Base-by-base conservation (phyloP, 106 monocot genomes). In the Platanthera zijinensis region DNA sequence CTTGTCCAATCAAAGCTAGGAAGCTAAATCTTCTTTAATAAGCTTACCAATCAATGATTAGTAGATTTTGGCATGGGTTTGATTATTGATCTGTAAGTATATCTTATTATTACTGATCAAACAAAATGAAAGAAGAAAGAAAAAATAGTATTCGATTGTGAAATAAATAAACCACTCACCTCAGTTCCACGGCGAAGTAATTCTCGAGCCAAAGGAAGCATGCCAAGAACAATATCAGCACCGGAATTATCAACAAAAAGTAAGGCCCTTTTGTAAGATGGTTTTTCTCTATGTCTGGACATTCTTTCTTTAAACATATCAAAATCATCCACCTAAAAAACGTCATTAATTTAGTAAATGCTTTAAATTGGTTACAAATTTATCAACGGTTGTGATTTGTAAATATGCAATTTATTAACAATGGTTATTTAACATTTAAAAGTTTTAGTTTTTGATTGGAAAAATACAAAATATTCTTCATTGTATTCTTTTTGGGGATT, bases 211-310 rank as follows among this genome's bases (percentile, higher is more conserved):
- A 99, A 84, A 51, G 99, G 99, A 82, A 99, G 91, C 99, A 99
- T 99, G 56, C 99, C 99, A 74, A 99, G 92, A 83, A 94, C 90
- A 62, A 99, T 72, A 88, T 99, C 94, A 81, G 99, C 99, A 78
- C 94, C 94, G 17, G 99, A 92, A 82, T 99, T 99, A 81, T 99
- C 99, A 63, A 99, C 94, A 88, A 99, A 99, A 32, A 99, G 82
- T 70, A 99, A 83, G 73, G 99, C 99, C 83, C 94, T 89, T 84
- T 83, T 91, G 73, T 99, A 86, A 71, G 91, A 82, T 75, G 76
- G 81, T 9, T 28, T 14, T 45, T 81, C 87, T 49, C 80, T 78
- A 73, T 61, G 74, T 19, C 76, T 74, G 73, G 94, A 82, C 80
- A 99, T 90, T 80, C 85, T 86, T 83, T 78, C 79, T 75, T 88